phyloP scores from a whole-genome alignment of 805 yeast species.

The Candida anglica region DNA sequence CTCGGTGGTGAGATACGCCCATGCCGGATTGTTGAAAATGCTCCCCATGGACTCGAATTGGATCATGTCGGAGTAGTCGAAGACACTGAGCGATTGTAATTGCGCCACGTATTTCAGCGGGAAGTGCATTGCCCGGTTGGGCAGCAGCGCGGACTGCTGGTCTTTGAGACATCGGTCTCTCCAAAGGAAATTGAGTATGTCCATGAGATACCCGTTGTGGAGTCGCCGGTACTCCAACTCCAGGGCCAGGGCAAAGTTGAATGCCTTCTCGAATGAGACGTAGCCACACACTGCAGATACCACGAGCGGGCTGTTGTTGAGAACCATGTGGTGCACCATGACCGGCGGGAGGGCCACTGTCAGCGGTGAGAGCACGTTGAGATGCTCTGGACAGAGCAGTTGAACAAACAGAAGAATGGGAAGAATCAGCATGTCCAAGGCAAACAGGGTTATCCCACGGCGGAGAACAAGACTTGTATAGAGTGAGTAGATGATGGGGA shows the following conservation, averaged over 20 bases:
- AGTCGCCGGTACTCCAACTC: constrained; percentile 20
- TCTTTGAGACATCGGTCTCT: constrained; percentile 47
- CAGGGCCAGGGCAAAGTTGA: constrained; percentile 15
- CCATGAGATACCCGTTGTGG: constrained; percentile 52
- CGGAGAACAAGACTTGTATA: no score
- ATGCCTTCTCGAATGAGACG: constrained; percentile 38
- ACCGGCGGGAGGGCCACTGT: constrained; percentile 36
- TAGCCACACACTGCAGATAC: constrained; percentile 45
- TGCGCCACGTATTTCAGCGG: no score
- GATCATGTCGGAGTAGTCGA: constrained; percentile 27
- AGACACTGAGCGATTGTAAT: constrained; percentile 22
- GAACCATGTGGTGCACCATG: constrained; percentile 32
- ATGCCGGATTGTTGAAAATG: constrained; percentile 50
- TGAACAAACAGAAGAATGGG: constrained; percentile 8
- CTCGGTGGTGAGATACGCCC: constrained; percentile 40
- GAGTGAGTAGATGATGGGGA: neutral
- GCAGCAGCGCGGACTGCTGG: neutral
- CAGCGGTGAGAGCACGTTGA: neutral
- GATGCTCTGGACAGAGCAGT: constrained; percentile 3
- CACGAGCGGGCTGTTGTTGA: constrained; percentile 41
- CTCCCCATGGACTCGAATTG: constrained; percentile 31
- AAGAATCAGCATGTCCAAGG: neutral
- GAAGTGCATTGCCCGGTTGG: no score
- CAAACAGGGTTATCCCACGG: no score
- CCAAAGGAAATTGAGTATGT: constrained; percentile 54